These are phyloP conservation scores for Aspergillus pseudotamarii DNA, from an alignment of 2,329 filamentous ascomycete species.

Conservation along the genomic window DNA sequence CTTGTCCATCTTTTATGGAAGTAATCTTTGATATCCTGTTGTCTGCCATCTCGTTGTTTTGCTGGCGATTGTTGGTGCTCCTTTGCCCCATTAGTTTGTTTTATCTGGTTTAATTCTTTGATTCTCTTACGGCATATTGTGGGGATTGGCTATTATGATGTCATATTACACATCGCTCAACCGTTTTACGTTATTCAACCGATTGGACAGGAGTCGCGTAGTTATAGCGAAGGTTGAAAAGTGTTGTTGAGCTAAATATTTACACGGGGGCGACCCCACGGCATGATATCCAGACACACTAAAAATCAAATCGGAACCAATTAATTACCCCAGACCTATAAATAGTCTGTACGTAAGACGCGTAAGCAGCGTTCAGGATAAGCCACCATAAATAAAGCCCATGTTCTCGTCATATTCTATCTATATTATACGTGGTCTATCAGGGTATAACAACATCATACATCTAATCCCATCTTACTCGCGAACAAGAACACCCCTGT, in stretches of 20 bases:
- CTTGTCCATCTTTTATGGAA: background rate
- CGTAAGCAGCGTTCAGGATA: too few relatives aligned
- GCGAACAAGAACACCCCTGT: constrained; percentile 48
- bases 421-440: background rate
- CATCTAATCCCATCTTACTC: background rate
- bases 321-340: background rate
- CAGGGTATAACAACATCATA: background rate
- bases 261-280: background rate
- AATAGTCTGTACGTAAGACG: too few relatives aligned
- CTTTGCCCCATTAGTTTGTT: background rate
- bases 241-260: background rate
- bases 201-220: background rate
- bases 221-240: background rate
- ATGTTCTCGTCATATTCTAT: background rate
- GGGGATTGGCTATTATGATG: background rate
- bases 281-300: background rate
- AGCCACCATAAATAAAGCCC: background rate
- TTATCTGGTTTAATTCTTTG: background rate
- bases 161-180: background rate
- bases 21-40: background rate
- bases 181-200: background rate
- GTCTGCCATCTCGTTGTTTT: background rate
- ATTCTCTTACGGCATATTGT: background rate
- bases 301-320: background rate
- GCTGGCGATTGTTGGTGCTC: background rate